Conservation (phyloP, 1,284 basidiomycete genomes). For the Anthracocystis walkeri region DNA sequence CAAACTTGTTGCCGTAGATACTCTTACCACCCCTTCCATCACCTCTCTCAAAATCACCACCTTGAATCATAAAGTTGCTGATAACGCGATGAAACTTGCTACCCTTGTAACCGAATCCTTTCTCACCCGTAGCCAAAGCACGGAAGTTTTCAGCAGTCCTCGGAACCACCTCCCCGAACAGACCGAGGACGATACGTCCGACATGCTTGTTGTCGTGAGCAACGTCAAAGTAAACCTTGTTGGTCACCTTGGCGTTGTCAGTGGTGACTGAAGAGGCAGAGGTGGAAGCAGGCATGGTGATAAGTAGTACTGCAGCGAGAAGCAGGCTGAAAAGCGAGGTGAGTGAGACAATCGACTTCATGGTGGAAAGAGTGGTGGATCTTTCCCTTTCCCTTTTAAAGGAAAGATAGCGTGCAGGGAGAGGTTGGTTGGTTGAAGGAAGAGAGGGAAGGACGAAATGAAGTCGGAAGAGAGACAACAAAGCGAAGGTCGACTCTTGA, state of each 20-base stretch:
- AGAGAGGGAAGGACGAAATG: neutral
- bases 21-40: conserved; percentile 67
- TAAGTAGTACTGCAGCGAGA: conserved; percentile 66
- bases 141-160: conserved; percentile 67
- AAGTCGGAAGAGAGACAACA: conserved; percentile 1
- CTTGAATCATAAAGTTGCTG: conserved; percentile 75
- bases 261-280: conserved; percentile 7
- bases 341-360: conserved; percentile 68
- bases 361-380: conserved; percentile 6
- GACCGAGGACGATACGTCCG: conserved; percentile 62
- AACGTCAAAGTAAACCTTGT: conserved; percentile 67
- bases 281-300: conserved; percentile 69
- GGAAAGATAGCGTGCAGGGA: too few relatives aligned
- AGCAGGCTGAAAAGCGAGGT: conserved; percentile 72
- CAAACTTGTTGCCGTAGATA: conserved; percentile 64
- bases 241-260: conserved; percentile 49
- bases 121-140: conserved; percentile 71
- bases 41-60: conserved; percentile 67
- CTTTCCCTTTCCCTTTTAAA: neutral
- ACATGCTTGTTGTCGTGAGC: conserved; percentile 62
- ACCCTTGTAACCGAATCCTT: conserved; percentile 80
- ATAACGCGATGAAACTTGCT: conserved; percentile 76
- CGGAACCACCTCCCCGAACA: conserved; percentile 65
- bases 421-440: neutral
- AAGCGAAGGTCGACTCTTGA: neutral